Base-by-base conservation (phyloP, 352 stramenopile genomes). In the Pythium phragmiticola region DNA sequence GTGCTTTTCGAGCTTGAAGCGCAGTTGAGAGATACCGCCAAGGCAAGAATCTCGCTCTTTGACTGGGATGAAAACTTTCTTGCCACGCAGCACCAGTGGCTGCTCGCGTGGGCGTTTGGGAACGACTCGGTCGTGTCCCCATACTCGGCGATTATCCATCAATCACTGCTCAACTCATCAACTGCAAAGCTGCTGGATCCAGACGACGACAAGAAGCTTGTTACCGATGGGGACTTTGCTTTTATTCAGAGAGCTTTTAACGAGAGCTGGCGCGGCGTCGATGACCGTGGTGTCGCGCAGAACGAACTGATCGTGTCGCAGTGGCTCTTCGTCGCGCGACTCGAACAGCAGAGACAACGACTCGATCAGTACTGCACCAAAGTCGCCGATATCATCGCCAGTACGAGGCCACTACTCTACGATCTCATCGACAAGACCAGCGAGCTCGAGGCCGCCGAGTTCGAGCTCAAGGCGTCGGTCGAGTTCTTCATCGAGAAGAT, bases 401-500 rank as follows among this genome's bases (percentile, higher is more conserved):
- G 59, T 30, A 75, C 73, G 3, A 74, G 69, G n/a, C 73, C 74
- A 19, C 26, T 81, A 11, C 53, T 90, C 1, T 53, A 78, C 12
- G 57, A 69, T 0, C 46, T 89, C 2, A 70, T 77, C 17, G 7
- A 34, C 9, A 78, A 81, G 46, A 87, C 79, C 0, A 52, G 53
- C 11, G 66, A 70, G 14, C 77, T 92, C 68, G 81, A 89, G 50
- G 61, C 61, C 7, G 77, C 79, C 0, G 80, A 90, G 60, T 89
- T 87, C 30, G 54, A 65, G 13, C 66, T 92, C 51, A 88, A 92
- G 50, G 63, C 65, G 2, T 54, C 74, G 0, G 71, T 89, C 33
- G 78, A 90, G 63, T 87, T 81, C 57, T 78, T 81, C 57, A 89
- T 76, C 0, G 68, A 82, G 26, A 64, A 64, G 3, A 74, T 90